Base-by-base conservation (phyloP, 2,329 filamentous ascomycete genomes). In the Cadophora sp. region DNA sequence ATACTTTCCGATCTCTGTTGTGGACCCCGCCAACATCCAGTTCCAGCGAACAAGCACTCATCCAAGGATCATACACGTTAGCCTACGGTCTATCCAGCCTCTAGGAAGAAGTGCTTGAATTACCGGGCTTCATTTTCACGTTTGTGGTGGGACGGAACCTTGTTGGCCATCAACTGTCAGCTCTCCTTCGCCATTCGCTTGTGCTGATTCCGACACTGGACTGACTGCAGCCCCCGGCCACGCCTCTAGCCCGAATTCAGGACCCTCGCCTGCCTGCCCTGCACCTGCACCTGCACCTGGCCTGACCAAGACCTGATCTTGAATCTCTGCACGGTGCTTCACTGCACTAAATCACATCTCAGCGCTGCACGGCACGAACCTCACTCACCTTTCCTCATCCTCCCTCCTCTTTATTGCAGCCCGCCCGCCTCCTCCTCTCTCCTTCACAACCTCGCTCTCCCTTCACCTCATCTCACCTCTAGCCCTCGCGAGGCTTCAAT, bases 11-110 rank as follows among this genome's bases (percentile, higher is more conserved):
- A 55, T 2, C n/a, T 40, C 24, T 26, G 7, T 34, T 43, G 34
- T 37, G 14, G 24, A 24, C 19, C 43, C 31, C n/a, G 26, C 11
- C n/a, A 14, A 11, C 19, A 24, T 12, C n/a, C 34, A 26, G n/a
- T 26, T 34, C 56, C 56, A 40, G 56, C 56, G 31, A 43, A 43
- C 31, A n/a, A n/a, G n/a, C n/a, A 59, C 19, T 16, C 56, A 14
- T 59, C 56, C 56, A 26, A 37, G 56, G 56, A 43, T 59, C 56
- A 43, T 59, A 59, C 56, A 26, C 56, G 34, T 37, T 59, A 11
- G 19, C 43, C 43, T 22, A 48, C 43, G 43, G n/a, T 22, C 43
- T 19, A 7, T 59, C 22, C 16, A 43, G n/a, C 34, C 31, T 37
- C 56, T 26, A 59, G 31, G 22, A 59, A 24, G 26, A 29, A 55